phyloP scores from a whole-genome alignment of 208 protist species.

The Acanthamoeba sp. region DNA sequence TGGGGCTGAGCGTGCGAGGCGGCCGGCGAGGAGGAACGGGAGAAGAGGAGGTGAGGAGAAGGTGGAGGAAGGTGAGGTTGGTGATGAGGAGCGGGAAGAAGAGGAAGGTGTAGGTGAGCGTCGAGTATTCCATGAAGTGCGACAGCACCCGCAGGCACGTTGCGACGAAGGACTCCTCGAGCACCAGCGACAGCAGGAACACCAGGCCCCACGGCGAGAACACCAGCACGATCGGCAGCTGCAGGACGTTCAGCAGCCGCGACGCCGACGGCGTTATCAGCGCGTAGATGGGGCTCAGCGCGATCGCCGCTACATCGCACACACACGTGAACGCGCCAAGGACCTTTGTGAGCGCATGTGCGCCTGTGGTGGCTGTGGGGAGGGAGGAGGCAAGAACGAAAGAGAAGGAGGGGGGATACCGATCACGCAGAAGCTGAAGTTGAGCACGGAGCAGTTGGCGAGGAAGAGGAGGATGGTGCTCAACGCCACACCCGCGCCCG shows the following conservation, averaged over 20 bases:
- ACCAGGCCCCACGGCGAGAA: slow-evolving; percentile 49
- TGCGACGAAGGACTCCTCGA: slow-evolving; percentile 29
- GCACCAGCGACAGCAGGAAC: slow-evolving; percentile 5
- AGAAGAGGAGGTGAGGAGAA: slow-evolving; percentile 23
- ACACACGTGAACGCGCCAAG: no score
- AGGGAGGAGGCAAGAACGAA: not conserved
- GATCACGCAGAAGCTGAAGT: slow-evolving; percentile 60
- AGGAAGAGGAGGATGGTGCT: slow-evolving; percentile 28
- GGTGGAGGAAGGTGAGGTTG: slow-evolving; percentile 57
- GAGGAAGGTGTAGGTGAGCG: slow-evolving; percentile 60
- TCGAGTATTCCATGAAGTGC: slow-evolving; percentile 60
- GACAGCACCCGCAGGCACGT: slow-evolving; percentile 35
- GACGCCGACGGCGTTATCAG: slow-evolving; percentile 38
- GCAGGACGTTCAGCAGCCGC: not conserved
- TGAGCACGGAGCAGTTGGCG: slow-evolving; percentile 45
- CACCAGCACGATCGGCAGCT: not conserved
- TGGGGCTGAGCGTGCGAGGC: not conserved
- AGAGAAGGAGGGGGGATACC: not conserved
- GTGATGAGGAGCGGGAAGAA: slow-evolving; percentile 52
- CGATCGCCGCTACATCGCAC: slow-evolving; percentile 1
- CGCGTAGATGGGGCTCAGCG: slow-evolving; percentile 27
- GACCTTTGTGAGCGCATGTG: no score
- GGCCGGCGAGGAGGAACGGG: not conserved
- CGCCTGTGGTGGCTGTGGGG: not conserved
- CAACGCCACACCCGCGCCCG: slow-evolving; percentile 1